Percentiles rank a stretch among this genome's conserved stretches.
Evolutionary conservation across 768 basidiomycete species (phyloP).

Genomic region (Cubamyces sp.): DNA sequence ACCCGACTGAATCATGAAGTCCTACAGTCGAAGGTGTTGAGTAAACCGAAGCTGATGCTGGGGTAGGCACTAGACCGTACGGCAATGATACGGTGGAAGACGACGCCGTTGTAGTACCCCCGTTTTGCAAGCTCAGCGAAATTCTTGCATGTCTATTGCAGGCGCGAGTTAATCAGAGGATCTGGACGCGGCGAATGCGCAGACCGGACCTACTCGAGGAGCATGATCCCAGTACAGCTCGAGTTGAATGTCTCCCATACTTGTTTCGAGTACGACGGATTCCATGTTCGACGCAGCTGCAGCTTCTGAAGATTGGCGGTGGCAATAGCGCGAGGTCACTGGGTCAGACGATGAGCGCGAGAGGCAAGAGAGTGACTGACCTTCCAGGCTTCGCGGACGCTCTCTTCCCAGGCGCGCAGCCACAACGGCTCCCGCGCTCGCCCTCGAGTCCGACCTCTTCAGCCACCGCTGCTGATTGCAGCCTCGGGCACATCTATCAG

Average conservation of each 20-base stretch:
- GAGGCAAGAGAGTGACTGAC: conserved; percentile 1
- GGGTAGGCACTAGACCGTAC: conserved; percentile 46
- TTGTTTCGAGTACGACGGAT: conserved; percentile 81
- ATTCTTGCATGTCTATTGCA: conserved; percentile 86
- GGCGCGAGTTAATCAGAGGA: conserved; percentile 24
- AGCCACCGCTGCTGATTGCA: background rate
- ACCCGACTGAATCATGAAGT: conserved; percentile 97
- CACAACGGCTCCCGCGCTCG: conserved; percentile 10
- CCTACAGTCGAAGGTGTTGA: conserved; percentile 46
- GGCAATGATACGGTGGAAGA: conserved; percentile 91
- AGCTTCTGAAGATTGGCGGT: conserved; percentile 2
- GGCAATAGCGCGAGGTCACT: conserved; percentile 20
- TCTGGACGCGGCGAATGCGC: background rate
- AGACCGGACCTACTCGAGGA: conserved; percentile 54
- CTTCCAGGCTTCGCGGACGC: background rate
- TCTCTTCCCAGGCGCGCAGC: conserved; percentile 16
- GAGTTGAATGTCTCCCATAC: conserved; percentile 81
- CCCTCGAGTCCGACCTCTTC: conserved; percentile 9
- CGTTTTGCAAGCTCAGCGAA: conserved; percentile 89
- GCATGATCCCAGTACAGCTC: conserved; percentile 95
- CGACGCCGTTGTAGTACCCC: conserved; percentile 89
- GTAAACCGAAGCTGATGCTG: conserved; percentile 7
- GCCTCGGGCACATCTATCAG: background rate
- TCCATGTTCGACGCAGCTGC: conserved; percentile 34
- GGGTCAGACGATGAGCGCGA: conserved; percentile 22